Evolutionary conservation across 2,329 filamentous ascomycete species (phyloP), one percentile per base, ranked within the genome.

Genomic region (Lachnellula occidentalis): DNA sequence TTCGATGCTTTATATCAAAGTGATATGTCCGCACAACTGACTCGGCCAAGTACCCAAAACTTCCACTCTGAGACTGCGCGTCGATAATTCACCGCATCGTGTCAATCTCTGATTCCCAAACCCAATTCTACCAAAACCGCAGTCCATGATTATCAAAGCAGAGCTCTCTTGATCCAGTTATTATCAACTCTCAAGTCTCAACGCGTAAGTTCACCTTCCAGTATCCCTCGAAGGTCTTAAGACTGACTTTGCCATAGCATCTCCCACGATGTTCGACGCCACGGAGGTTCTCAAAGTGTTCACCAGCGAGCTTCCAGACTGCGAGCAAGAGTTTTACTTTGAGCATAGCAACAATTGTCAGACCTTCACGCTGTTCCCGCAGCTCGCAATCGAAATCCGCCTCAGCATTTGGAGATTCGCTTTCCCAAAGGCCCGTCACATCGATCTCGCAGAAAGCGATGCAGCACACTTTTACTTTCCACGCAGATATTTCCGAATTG

Each of bases 401-500:
- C 19, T 19, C n/a, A 12, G 11, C 11, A 22, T 22, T 19, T 43
- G 41, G 41, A 19, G 19, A 17, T 39, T 17, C 11, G 11, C 41
- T 21, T 43, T 22, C 6, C 41, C n/a, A 9, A 5, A 5, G n/a
- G 15, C n/a, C 15, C 41, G 41, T 22, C 41, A 43, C 19, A 22
- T 43, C 41, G 19, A 43, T 5, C n/a, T 43, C n/a, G 22, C 2
- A 15, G 19, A 43, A 39, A 7, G 1, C 15, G 2, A n/a, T 8
- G 36, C 36, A 8, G n/a, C 1, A 15, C 36, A 39, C 36, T 17
- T 39, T 39, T 14, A 37, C 36, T 37, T 27, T 2, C 24, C 6
- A 27, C 2, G 5, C 11, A n/a, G n/a, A n/a, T 4, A 4, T 8
- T n/a, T 37, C 7, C n/a, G 4, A n/a, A 2, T 1, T 14, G 1